These are phyloP conservation scores for Sergeia podlipaevii DNA, from an alignment of 208 protist genomes.

Conservation along the genomic window DNA sequence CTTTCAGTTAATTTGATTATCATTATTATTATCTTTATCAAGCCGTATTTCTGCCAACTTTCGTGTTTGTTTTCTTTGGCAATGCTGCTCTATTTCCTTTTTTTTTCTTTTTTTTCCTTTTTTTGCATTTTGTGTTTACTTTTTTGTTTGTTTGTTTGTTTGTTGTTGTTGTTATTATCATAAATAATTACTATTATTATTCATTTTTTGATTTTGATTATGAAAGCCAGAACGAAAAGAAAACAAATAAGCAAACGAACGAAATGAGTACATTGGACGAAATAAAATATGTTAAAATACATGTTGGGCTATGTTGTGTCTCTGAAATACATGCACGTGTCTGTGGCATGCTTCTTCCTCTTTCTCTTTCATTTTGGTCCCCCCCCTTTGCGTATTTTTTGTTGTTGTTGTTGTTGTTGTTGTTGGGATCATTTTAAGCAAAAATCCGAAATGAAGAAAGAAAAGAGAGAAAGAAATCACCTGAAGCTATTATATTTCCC, in stretches of 20 bases:
- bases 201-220: background rate
- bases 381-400: background rate
- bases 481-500: background rate
- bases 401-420: background rate
- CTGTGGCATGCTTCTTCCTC: background rate
- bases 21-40: slow-evolving; percentile 1
- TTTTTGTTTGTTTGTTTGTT: background rate
- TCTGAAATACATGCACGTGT: too few species aligned
- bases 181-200: slow-evolving; percentile 2
- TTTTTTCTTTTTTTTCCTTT: slow-evolving; percentile 10
- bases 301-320: too few species aligned
- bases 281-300: too few species aligned
- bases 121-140: slow-evolving; percentile 10
- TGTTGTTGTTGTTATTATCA: slow-evolving; percentile 1
- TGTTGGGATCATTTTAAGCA: background rate
- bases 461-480: background rate
- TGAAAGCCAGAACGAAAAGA: too few species aligned
- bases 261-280: too few species aligned
- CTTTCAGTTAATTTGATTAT: slow-evolving; percentile 7
- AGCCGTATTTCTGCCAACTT: background rate
- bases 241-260: too few species aligned
- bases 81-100: background rate
- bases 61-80: slow-evolving; percentile 3
- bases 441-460: too few species aligned
- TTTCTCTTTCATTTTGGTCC: slow-evolving; percentile 6